Percentiles rank a stretch among this genome's conserved stretches.
Conservation (phyloP, 2,329 filamentous ascomycete species). For the Triangularia verruculosa region DNA sequence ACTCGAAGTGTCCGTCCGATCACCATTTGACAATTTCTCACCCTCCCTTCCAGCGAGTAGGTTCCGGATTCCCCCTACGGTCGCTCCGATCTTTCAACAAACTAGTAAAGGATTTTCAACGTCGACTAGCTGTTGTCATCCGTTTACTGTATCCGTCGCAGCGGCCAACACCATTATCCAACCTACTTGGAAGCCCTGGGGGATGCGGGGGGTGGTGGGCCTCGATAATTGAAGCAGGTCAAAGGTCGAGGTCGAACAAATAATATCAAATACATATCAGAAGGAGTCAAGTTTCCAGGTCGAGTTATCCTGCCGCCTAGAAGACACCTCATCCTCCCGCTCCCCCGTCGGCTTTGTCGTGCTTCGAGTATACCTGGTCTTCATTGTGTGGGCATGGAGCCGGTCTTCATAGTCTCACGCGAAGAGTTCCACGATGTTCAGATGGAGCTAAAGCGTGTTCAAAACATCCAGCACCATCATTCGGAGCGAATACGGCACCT, state of each 20-base stretch:
- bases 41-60: neutral
- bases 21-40: neutral
- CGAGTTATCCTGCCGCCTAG: neutral
- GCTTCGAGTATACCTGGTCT: constrained; percentile 11
- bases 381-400: constrained; percentile 55
- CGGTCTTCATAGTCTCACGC: constrained; percentile 55
- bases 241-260: constrained; percentile 24
- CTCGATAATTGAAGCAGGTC: constrained; percentile 27
- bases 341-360: neutral
- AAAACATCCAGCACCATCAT: constrained; percentile 60
- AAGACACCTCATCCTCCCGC: neutral
- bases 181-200: neutral
- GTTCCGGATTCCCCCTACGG: neutral
- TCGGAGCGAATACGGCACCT: constrained; percentile 59
- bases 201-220: constrained; percentile 44
- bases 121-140: neutral
- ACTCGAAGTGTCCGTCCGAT: neutral
- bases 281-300: neutral
- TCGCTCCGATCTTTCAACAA: neutral
- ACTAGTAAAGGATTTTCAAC: constrained; percentile 1
- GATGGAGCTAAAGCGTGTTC: constrained; percentile 68
- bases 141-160: constrained; percentile 2
- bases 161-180: neutral
- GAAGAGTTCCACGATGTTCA: constrained; percentile 67
- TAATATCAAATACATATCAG: constrained; percentile 1